These are phyloP conservation scores for Lecanosticta acicola DNA, from an alignment of 2,329 filamentous ascomycete species.

Conservation along the genomic window DNA sequence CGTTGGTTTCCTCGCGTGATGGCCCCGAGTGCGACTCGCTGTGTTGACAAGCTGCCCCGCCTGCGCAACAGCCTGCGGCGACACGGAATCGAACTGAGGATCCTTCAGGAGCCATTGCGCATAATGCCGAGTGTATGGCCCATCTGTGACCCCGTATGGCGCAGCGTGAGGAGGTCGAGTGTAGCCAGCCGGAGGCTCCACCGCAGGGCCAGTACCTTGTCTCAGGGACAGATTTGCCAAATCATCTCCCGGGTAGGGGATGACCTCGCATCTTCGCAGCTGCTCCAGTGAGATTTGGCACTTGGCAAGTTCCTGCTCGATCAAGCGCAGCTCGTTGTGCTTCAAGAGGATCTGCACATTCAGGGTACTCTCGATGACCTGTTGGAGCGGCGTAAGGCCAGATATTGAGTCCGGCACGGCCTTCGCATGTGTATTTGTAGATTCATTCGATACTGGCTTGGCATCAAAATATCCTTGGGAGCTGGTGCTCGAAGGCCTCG, in stretches of 20 bases:
- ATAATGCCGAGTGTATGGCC: constrained; percentile 91
- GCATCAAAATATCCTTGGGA: constrained; percentile 5
- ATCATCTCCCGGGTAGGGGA: constrained; percentile 74
- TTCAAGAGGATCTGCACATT: constrained; percentile 88
- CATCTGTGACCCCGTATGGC: constrained; percentile 84
- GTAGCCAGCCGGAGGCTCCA: constrained; percentile 58
- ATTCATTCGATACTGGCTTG: constrained; percentile 5
- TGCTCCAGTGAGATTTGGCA: constrained; percentile 92
- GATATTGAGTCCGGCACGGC: constrained; percentile 5
- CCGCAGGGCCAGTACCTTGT: constrained; percentile 65
- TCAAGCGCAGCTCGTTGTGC: constrained; percentile 87
- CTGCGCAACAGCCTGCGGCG: constrained; percentile 23
- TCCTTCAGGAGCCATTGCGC: constrained; percentile 92
- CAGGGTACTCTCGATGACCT: constrained; percentile 78
- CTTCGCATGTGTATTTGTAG: constrained; percentile 11
- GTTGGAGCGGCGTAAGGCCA: constrained; percentile 51
- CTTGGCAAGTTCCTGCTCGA: constrained; percentile 94
- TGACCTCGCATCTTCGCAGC: constrained; percentile 82
- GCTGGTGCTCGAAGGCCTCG: neutral
- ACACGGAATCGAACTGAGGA: constrained; percentile 65
- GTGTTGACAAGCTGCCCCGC: constrained; percentile 18
- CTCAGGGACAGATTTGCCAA: constrained; percentile 64
- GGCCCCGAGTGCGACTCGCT: constrained; percentile 77
- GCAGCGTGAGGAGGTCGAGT: constrained; percentile 70
- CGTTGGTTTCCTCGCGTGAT: constrained; percentile 44